Evolutionary conservation across 192 early-diverging fungal species (phyloP).

Genomic region (Coemansia sp.): DNA sequence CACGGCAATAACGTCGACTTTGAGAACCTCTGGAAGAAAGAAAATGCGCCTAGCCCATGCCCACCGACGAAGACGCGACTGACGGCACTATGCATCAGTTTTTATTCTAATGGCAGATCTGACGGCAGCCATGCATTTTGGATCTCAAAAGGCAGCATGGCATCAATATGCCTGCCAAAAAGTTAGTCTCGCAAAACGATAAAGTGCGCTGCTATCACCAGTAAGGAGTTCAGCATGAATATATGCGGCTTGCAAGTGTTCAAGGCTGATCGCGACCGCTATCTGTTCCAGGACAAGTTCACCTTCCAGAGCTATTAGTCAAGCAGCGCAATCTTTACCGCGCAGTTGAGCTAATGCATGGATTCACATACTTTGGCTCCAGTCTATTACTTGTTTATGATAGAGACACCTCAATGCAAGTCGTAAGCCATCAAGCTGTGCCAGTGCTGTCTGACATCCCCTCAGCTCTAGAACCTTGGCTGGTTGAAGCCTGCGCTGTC

Average conservation of each 20-base stretch:
- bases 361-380: conserved; percentile 90
- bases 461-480: conserved; percentile 6
- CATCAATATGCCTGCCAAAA: conserved; percentile 80
- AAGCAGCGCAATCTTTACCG: conserved; percentile 76
- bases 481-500: conserved; percentile 17
- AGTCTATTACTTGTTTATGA: conserved; percentile 94
- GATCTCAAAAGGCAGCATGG: conserved; percentile 99
- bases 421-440: conserved; percentile 3
- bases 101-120: conserved; percentile 89
- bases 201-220: conserved; percentile 82
- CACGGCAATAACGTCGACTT: no score
- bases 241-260: conserved; percentile 99
- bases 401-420: conserved; percentile 57
- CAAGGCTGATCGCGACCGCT: conserved; percentile 71
- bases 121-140: conserved; percentile 88
- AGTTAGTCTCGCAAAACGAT: conserved; percentile 83
- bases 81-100: conserved; percentile 75
- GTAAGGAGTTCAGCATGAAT: conserved; percentile 67
- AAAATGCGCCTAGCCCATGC: conserved; percentile 58
- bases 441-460: conserved; percentile 18
- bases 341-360: conserved; percentile 75
- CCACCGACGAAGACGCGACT: conserved; percentile 38
- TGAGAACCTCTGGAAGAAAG: conserved; percentile 14
- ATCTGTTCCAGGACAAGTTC: conserved; percentile 91
- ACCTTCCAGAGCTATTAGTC: conserved; percentile 56